Evolutionary conservation across 2,329 filamentous ascomycete species (phyloP).

Genomic region (Pestalotiopsis fici): DNA sequence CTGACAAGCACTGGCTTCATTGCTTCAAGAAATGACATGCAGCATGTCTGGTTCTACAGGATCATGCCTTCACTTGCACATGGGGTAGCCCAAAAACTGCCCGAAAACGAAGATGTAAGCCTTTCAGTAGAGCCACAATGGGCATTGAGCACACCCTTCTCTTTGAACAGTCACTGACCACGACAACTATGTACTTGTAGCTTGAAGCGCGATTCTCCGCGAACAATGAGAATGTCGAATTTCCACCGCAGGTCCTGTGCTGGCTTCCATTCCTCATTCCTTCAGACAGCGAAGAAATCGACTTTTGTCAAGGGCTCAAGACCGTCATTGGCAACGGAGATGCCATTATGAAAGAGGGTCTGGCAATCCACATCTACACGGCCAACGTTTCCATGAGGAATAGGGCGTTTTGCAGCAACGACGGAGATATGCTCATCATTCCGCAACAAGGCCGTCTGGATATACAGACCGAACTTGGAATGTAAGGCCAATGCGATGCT

Average conservation of each 20-base stretch:
- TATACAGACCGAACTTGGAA: conserved; percentile 66
- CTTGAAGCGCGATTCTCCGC: conserved; percentile 36
- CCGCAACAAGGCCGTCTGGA: conserved; percentile 63
- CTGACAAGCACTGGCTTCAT: conserved; percentile 29
- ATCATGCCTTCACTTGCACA: conserved; percentile 29
- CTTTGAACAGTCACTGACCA: not conserved
- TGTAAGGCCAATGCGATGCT: conserved; percentile 28
- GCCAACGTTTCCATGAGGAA: conserved; percentile 46
- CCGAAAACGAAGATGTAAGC: conserved; percentile 13
- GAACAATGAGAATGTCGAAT: conserved; percentile 38
- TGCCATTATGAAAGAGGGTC: conserved; percentile 48
- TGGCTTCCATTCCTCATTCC: conserved; percentile 37
- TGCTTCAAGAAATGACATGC: conserved; percentile 19
- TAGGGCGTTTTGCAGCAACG: conserved; percentile 51
- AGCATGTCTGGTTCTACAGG: conserved; percentile 32
- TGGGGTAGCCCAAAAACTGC: conserved; percentile 9
- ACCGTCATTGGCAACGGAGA: conserved; percentile 51
- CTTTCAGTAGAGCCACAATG: not conserved
- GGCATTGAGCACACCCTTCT: no score
- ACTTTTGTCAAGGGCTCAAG: conserved; percentile 49
- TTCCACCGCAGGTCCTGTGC: conserved; percentile 40
- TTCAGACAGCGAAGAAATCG: conserved; percentile 32
- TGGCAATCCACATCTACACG: conserved; percentile 50
- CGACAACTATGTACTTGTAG: conserved; percentile 3
- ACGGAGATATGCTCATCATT: conserved; percentile 67